phyloP scores from a whole-genome alignment of 2,329 filamentous ascomycete genomes.

The Fusarium sp. region DNA sequence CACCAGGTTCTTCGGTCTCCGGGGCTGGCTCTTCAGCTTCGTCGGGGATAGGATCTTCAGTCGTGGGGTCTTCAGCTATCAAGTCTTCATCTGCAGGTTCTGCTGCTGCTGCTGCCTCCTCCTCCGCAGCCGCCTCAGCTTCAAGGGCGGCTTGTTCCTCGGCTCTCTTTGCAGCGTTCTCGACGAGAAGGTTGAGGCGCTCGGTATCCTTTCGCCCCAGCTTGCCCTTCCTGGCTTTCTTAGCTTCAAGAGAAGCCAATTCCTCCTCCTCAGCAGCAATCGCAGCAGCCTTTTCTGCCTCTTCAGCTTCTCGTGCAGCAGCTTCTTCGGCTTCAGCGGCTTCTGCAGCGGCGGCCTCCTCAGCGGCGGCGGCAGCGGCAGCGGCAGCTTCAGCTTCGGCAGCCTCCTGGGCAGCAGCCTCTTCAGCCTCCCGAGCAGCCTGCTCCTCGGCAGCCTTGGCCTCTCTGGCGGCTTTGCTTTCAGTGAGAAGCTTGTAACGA shows the following conservation, averaged over 20 bases:
- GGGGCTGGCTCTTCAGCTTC: constrained; percentile 34
- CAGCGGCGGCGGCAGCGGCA: constrained; percentile 36
- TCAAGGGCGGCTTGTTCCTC: constrained; percentile 37
- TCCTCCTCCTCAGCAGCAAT: constrained; percentile 55
- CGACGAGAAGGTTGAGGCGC: constrained; percentile 34
- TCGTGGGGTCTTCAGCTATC: not conserved
- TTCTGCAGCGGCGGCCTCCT: constrained; percentile 28
- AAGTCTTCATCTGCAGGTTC: constrained; percentile 20
- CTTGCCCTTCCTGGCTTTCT: constrained; percentile 55
- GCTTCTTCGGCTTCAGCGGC: constrained; percentile 43
- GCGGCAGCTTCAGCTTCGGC: constrained; percentile 49
- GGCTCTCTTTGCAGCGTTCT: constrained; percentile 37
- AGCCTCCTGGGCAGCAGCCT: constrained; percentile 45
- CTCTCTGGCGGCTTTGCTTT: constrained; percentile 42
- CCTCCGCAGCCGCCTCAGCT: constrained; percentile 27
- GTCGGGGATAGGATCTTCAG: constrained; percentile 27
- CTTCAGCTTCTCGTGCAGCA: constrained; percentile 42
- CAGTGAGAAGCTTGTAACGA: constrained; percentile 31
- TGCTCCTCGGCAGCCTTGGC: constrained; percentile 52
- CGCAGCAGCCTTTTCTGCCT: constrained; percentile 43
- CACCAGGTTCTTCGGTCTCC: constrained; percentile 15
- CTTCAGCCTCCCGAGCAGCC: constrained; percentile 48
- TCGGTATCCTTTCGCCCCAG: constrained; percentile 46
- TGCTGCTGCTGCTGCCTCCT: constrained; percentile 6
- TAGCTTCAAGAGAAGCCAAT: constrained; percentile 57